These are phyloP conservation scores for Vaccinium macrocarpon DNA, from an alignment of 148 eudicot species.

Conservation along the genomic window DNA sequence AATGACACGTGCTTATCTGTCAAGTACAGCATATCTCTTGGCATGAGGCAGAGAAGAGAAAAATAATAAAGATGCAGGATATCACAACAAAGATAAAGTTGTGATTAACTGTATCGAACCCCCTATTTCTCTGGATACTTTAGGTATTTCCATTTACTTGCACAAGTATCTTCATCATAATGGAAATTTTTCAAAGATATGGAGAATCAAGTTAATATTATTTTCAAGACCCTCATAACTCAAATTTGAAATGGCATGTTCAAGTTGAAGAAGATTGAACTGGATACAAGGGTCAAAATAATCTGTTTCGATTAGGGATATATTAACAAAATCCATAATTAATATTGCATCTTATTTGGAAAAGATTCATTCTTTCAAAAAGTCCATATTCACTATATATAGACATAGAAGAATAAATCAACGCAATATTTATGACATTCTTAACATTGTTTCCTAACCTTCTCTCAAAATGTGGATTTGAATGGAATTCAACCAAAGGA, in stretches of 20 bases:
- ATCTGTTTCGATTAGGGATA: not conserved
- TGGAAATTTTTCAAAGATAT: not conserved
- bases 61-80: too few species aligned
- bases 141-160: not conserved
- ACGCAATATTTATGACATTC: not conserved
- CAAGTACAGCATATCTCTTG: too few species aligned
- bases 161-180: not conserved
- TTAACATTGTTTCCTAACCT: not conserved
- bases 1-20: not conserved
- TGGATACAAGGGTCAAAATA: not conserved
- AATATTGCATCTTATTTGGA: too few species aligned
- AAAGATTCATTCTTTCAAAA: not conserved
- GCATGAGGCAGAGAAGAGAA: too few species aligned
- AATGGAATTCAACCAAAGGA: not conserved
- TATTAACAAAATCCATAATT: not conserved
- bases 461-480: too few species aligned
- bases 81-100: too few species aligned
- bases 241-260: not conserved
- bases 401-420: not conserved
- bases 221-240: not conserved
- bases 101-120: too few species aligned
- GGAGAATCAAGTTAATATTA: not conserved
- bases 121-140: too few species aligned
- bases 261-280: constrained; percentile 7
- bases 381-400: not conserved